A percentile compares a stretch with the other conserved stretches of the same genome.
phyloP scores from a whole-genome alignment of 441 rosid species.

The Adansonia grandidieri region DNA sequence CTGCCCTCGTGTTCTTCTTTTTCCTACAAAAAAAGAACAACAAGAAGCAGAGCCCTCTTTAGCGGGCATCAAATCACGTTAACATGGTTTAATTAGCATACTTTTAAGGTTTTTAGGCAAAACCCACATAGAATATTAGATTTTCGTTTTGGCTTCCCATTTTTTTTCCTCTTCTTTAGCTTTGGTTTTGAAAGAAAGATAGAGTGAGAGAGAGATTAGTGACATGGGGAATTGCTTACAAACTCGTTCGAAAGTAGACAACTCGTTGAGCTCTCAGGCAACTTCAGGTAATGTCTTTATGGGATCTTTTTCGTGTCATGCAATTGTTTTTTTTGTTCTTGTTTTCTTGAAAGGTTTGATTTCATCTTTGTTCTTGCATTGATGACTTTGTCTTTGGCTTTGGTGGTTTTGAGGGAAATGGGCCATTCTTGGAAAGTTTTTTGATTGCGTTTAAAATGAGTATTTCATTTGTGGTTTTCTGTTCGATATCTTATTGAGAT shows the following conservation, averaged over 20 bases:
- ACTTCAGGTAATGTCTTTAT: constrained; percentile 22
- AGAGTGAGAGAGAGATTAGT: too few relatives aligned
- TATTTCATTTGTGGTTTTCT: background rate
- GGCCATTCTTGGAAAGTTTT: too few relatives aligned
- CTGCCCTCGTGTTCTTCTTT: background rate
- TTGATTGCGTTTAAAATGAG: background rate
- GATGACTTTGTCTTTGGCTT: background rate
- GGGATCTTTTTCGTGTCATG: background rate
- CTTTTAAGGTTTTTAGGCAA: background rate
- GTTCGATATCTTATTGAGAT: background rate
- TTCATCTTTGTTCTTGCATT: background rate
- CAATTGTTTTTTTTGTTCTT: background rate
- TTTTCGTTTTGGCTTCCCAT: background rate
- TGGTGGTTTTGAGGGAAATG: constrained; percentile 12
- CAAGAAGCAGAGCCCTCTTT: background rate
- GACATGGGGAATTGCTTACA: constrained; percentile 36
- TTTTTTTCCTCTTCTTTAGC: background rate
- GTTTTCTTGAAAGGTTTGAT: background rate
- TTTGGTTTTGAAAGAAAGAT: background rate
- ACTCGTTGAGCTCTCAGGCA: constrained; percentile 20
- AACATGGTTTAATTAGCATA: background rate
- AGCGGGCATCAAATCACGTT: background rate
- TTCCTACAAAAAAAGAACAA: background rate
- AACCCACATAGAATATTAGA: background rate
- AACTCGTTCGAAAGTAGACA: constrained; percentile 18